Evolutionary conservation across 2,329 filamentous ascomycete species (phyloP).

Genomic region (Botrytis paeoniae): DNA sequence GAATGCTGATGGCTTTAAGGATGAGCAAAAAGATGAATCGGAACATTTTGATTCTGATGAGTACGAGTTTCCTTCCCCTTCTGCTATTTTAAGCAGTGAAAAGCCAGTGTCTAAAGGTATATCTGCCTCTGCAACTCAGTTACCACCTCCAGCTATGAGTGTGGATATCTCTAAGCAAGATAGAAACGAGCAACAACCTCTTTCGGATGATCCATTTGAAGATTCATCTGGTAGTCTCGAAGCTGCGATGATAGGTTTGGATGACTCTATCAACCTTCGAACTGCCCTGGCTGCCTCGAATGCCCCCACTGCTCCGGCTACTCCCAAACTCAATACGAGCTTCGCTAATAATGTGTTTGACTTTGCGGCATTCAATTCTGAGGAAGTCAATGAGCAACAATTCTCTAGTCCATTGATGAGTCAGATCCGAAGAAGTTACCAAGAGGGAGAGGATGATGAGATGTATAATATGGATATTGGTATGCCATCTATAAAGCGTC

Average conservation of each 20-base stretch:
- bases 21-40: slow-evolving; percentile 9
- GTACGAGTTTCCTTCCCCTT: slow-evolving; percentile 42
- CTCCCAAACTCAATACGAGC: slow-evolving; percentile 26
- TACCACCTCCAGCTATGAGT: slow-evolving; percentile 10
- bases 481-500: background rate
- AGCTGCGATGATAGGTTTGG: slow-evolving; percentile 31
- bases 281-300: background rate
- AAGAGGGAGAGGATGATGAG: background rate
- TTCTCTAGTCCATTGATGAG: slow-evolving; percentile 18
- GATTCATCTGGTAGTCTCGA: slow-evolving; percentile 27
- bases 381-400: background rate
- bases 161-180: background rate
- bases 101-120: background rate
- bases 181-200: background rate
- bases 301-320: background rate
- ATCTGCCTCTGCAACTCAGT: background rate
- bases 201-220: slow-evolving; percentile 2
- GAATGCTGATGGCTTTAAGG: background rate
- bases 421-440: slow-evolving; percentile 19
- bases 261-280: slow-evolving; percentile 25
- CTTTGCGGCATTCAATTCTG: slow-evolving; percentile 27
- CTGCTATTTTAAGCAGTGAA: slow-evolving; percentile 31
- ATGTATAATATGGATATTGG: background rate
- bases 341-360: slow-evolving; percentile 32
- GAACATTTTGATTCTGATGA: slow-evolving; percentile 22